A percentile compares a stretch with the other conserved stretches of the same genome.
Conservation (phyloP, 306 rosid species). For the Calophaca sinica region DNA sequence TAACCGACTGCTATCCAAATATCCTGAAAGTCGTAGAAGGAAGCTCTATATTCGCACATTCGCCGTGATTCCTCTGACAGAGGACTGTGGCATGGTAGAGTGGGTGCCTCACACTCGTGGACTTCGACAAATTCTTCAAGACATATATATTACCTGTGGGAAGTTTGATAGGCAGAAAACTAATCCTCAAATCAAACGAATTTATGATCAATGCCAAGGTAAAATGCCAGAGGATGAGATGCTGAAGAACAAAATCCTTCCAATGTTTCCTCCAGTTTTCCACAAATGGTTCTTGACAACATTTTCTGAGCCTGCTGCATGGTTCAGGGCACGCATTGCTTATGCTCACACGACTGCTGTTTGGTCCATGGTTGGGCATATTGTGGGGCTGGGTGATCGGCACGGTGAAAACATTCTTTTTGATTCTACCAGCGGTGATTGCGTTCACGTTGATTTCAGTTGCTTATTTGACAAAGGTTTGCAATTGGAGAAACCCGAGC, state of each 20-base stretch:
- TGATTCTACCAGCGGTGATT: conserved; percentile 94
- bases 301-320: conserved; percentile 99
- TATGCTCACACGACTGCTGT: conserved; percentile 99
- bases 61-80: conserved; percentile 95
- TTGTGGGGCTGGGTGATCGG: conserved; percentile 95
- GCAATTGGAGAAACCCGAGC: conserved; percentile 98
- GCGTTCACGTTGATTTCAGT: conserved; percentile 98
- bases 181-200: conserved; percentile 83
- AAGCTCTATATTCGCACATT: conserved; percentile 96
- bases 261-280: conserved; percentile 94
- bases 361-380: conserved; percentile 99
- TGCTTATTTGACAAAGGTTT: conserved; percentile 97
- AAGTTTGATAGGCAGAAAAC: conserved; percentile 90
- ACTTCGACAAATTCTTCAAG: conserved; percentile 90
- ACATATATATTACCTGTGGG: conserved; percentile 80
- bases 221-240: conserved; percentile 86
- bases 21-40: conserved; percentile 93
- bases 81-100: conserved; percentile 98
- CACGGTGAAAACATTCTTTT: conserved; percentile 98
- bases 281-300: conserved; percentile 93
- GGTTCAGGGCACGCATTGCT: conserved; percentile 95
- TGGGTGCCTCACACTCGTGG: conserved; percentile 99
- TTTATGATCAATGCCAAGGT: conserved; percentile 90
- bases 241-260: conserved; percentile 86
- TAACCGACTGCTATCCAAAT: conserved; percentile 85